These are phyloP conservation scores for Candida saitoana DNA, from an alignment of 805 yeast species.

Conservation along the genomic window DNA sequence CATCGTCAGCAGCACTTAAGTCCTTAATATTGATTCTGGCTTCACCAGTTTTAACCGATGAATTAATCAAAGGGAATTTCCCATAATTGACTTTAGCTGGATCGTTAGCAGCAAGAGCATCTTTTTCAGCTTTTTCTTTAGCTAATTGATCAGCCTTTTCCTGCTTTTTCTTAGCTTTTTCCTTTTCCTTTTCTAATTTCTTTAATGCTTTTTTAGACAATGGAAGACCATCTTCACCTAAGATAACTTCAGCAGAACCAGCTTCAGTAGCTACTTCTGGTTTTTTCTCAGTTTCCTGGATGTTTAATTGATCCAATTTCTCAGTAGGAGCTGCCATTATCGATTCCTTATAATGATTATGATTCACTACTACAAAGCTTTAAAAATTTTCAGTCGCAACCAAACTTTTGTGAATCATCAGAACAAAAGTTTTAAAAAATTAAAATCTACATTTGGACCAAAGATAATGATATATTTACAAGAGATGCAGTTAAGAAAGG, in stretches of 20 bases:
- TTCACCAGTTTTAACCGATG: conserved; percentile 62
- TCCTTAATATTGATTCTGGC: conserved; percentile 56
- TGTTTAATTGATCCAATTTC: conserved; percentile 21
- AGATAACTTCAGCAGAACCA: conserved; percentile 21
- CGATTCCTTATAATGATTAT: background rate
- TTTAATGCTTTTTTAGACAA: conserved; percentile 90
- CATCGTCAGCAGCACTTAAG: conserved; percentile 61
- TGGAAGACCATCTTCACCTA: conserved; percentile 79
- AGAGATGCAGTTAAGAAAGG: too few relatives aligned
- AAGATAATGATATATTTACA: too few relatives aligned
- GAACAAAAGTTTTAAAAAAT: too few relatives aligned
- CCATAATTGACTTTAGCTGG: conserved; percentile 89
- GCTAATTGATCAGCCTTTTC: conserved; percentile 88
- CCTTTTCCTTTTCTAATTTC: conserved; percentile 89
- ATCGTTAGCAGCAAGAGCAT: conserved; percentile 66
- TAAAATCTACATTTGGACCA: too few relatives aligned
- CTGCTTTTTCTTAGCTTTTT: conserved; percentile 88
- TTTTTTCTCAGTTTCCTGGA: conserved; percentile 10
- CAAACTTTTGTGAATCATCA: too few relatives aligned
- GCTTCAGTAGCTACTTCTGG: conserved; percentile 16
- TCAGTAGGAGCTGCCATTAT: conserved; percentile 17
- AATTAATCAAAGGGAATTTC: conserved; percentile 80
- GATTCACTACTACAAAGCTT: background rate
- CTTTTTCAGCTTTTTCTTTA: conserved; percentile 78
- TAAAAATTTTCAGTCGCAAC: conserved; percentile 1